Percentiles rank a stretch among this genome's conserved stretches.
Evolutionary conservation across 73 alveolate genomes (phyloP).

Genomic region (Paramecium primaurelia): DNA sequence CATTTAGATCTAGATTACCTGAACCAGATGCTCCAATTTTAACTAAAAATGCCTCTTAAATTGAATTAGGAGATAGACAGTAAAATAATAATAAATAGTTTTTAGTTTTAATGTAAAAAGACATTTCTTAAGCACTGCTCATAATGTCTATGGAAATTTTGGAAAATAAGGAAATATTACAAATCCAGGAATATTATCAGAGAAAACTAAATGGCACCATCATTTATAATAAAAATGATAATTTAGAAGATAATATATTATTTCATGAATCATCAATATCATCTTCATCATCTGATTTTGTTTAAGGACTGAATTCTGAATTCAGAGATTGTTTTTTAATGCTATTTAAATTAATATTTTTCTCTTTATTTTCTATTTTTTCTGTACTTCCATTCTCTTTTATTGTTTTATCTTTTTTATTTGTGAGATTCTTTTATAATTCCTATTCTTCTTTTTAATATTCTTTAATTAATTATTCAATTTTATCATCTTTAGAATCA

Average conservation of each 20-base stretch:
- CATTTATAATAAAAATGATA: conserved; percentile 58
- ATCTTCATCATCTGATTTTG: not conserved
- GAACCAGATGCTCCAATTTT: conserved; percentile 60
- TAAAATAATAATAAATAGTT: not conserved
- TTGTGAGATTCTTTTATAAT: not conserved
- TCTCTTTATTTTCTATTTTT: not conserved
- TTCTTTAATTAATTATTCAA: not conserved
- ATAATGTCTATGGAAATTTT: conserved; percentile 62
- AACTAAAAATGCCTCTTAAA: conserved; percentile 58
- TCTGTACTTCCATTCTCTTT: not conserved
- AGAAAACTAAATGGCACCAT: conserved; percentile 65
- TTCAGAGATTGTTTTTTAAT: not conserved
- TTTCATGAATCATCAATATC: not conserved
- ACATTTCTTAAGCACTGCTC: conserved; percentile 55
- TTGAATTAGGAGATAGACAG: conserved; percentile 64
- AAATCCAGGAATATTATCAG: conserved; percentile 62
- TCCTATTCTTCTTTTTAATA: not conserved
- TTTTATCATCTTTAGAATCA: not conserved
- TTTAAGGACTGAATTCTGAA: not conserved
- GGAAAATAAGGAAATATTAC: conserved; percentile 54
- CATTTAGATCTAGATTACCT: conserved; percentile 62
- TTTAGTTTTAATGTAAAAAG: conserved; percentile 53
- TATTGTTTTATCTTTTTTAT: not conserved
- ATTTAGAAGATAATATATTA: not conserved
- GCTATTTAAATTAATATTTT: not conserved